Base-by-base conservation (phyloP, 2,329 filamentous ascomycete species). In the Penicillium expansum region DNA sequence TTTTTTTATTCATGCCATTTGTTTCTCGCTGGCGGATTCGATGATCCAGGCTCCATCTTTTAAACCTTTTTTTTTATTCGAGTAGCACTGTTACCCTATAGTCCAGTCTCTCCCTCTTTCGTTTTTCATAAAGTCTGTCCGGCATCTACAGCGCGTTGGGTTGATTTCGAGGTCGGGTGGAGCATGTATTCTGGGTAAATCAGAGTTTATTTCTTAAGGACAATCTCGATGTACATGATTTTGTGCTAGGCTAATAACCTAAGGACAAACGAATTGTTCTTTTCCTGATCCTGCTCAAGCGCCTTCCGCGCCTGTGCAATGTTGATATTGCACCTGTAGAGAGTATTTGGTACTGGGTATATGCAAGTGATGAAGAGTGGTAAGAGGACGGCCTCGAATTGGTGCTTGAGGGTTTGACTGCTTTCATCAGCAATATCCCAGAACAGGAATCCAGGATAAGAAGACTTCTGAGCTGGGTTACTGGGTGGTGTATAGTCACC, bases 1-100 rank as follows among this genome's bases (percentile, higher is more conserved):
- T 43, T 37, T 43, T 43, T 32, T 24, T 39, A 45, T 45, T 45
- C 42, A 47, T 55, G 50, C 42, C 48, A 45, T 52, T 39, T 52
- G 29, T 13, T 52, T 39, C 24, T 33, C 29, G 20, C 18, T 52
- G 53, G 38, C 37, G 44, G 44, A 49, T 44, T 14, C 9, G 38
- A 55, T 24, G 22, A 51, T 44, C 16, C 30, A 55, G 24, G 24
- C 24, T 37, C 24, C 13, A 16, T 35, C 29, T 42, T 35, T 29
- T 20, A 22, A 43, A 24, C 22, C 14, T 32, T 9, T 35, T 14
- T 50, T n/a, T 20, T 37, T 6, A 33, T 54, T 48, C 29, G 24
- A 48, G 43, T 48, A 48, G 51, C n/a, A 33, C 5, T 48, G 43
- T 39, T 39, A 27, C 20, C 27, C 35, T 33, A 30, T 22, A 35